Conservation (phyloP, 1,284 basidiomycete species). For the Lignosus rhinocerotis region DNA sequence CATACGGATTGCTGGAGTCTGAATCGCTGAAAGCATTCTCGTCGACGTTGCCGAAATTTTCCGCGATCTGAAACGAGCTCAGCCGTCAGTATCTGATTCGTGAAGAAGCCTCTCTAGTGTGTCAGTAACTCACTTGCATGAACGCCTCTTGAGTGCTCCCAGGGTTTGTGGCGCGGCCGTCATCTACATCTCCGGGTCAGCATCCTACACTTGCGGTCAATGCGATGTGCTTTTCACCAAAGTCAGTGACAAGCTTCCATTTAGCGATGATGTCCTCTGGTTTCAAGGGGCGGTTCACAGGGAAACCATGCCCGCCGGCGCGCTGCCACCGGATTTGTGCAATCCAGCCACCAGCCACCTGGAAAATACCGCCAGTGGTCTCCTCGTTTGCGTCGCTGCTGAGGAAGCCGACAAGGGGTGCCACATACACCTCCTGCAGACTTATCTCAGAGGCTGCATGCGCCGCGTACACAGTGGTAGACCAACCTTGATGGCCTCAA, state of each 20-base stretch:
- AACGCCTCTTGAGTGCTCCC: constrained; percentile 71
- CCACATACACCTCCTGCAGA: constrained; percentile 85
- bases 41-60: constrained; percentile 76
- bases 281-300: constrained; percentile 68
- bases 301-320: constrained; percentile 86
- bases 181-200: constrained; percentile 43
- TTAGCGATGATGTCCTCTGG: constrained; percentile 80
- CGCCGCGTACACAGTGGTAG: not conserved
- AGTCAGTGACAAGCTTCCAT: constrained; percentile 83
- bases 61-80: constrained; percentile 54
- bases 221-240: constrained; percentile 53
- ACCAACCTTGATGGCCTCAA: constrained; percentile 86
- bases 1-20: constrained; percentile 49
- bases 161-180: constrained; percentile 81
- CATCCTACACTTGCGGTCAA: not conserved
- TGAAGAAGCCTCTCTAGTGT: not conserved
- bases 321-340: constrained; percentile 95
- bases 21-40: constrained; percentile 30
- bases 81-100: not conserved
- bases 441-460: not conserved
- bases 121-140: constrained; percentile 53
- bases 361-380: constrained; percentile 81
- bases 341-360: constrained; percentile 92
- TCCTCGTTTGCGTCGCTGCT: constrained; percentile 82
- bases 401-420: constrained; percentile 91